Conservation (phyloP, 495 filamentous ascomycete genomes). For the Tuber magnatum region DNA sequence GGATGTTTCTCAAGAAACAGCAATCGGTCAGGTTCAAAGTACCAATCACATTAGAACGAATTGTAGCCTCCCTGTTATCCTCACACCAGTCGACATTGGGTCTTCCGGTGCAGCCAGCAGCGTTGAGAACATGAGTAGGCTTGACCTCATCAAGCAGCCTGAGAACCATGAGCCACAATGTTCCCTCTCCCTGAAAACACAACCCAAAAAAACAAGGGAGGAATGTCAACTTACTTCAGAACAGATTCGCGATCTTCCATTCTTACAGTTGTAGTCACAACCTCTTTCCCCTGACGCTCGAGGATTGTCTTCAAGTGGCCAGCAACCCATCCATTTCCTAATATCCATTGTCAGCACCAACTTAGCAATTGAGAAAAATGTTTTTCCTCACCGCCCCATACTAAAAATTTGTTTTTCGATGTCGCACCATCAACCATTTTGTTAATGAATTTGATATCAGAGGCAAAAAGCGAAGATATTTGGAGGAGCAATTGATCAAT, state of each 20-base stretch:
- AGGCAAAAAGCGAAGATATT: not conserved
- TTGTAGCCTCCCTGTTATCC: conserved; percentile 58
- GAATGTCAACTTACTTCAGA: conserved; percentile 35
- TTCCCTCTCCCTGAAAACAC: not conserved
- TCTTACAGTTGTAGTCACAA: conserved; percentile 52
- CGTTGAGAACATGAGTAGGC: conserved; percentile 59
- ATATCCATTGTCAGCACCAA: conserved; percentile 9
- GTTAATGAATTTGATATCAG: not conserved
- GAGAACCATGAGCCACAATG: not conserved
- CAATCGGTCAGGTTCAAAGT: conserved; percentile 56
- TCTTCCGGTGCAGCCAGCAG: conserved; percentile 59
- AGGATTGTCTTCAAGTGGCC: conserved; percentile 58
- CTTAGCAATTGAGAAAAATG: not conserved
- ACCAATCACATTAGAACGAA: conserved; percentile 58
- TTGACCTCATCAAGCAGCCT: conserved; percentile 52
- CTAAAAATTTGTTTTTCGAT: conserved; percentile 47
- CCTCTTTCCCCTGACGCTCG: conserved; percentile 56
- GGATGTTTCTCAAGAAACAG: conserved; percentile 52
- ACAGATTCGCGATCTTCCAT: conserved; percentile 58
- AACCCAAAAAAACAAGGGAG: not conserved
- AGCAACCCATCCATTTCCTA: conserved; percentile 52
- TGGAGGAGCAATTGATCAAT: not conserved
- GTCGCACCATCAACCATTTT: conserved; percentile 26
- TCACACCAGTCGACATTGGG: conserved; percentile 67
- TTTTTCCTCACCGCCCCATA: conserved; percentile 52